A percentile compares a stretch with the other conserved stretches of the same genome.
Evolutionary conservation across 306 rosid genomes (phyloP).

Genomic region (Lagenaria siceraria): DNA sequence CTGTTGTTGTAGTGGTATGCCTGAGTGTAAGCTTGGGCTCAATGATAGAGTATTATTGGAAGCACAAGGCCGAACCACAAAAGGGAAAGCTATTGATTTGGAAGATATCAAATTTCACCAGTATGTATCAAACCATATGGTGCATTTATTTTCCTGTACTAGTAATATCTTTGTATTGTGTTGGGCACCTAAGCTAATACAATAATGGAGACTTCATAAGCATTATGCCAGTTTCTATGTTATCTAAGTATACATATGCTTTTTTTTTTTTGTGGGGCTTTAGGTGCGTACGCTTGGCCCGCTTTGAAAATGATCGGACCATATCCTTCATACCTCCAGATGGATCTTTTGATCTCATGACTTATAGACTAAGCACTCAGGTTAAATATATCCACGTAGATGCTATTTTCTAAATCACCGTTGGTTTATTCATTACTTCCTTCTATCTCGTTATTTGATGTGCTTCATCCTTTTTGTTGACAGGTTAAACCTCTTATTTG

Average conservation of each 20-base stretch:
- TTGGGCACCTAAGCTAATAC: not conserved
- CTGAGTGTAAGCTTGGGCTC: constrained; percentile 95
- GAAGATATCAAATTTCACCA: constrained; percentile 99
- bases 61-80: constrained; percentile 94
- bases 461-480: constrained; percentile 7
- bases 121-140: constrained; percentile 42
- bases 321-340: constrained; percentile 97
- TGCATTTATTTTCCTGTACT: constrained; percentile 3
- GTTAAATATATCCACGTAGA: constrained; percentile 21
- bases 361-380: constrained; percentile 94
- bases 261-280: constrained; percentile 7
- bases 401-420: not conserved
- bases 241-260: not conserved
- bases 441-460: not conserved
- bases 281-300: constrained; percentile 99
- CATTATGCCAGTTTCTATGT: not conserved
- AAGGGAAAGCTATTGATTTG: constrained; percentile 95
- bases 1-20: constrained; percentile 77
- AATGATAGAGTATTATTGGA: constrained; percentile 85
- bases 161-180: not conserved
- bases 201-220: not conserved
- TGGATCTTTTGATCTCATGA: constrained; percentile 98
- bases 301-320: constrained; percentile 97
- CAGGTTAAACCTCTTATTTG: constrained; percentile 92
- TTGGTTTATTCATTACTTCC: not conserved